These are phyloP conservation scores for Hymenoscyphus repandus DNA, from an alignment of 2,329 filamentous ascomycete species.

Conservation along the genomic window DNA sequence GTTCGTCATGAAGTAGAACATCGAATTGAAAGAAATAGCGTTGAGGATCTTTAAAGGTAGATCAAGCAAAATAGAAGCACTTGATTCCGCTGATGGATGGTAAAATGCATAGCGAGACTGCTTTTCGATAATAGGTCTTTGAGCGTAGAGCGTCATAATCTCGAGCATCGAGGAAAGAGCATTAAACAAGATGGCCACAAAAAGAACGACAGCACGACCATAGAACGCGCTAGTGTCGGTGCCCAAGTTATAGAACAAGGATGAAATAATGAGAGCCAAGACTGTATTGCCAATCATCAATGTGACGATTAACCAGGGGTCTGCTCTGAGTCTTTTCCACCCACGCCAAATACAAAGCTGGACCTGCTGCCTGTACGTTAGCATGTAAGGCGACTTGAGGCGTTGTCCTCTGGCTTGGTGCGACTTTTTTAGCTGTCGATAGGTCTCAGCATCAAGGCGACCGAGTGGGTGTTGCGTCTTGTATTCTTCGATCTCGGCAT, in stretches of 20 bases:
- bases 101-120: conserved; percentile 85
- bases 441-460: conserved; percentile 29
- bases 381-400: conserved; percentile 69
- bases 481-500: conserved; percentile 46
- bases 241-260: conserved; percentile 56
- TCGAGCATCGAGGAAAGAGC: conserved; percentile 50
- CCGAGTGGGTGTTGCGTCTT: conserved; percentile 34
- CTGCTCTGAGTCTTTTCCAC: conserved; percentile 65
- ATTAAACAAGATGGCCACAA: conserved; percentile 62
- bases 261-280: conserved; percentile 57
- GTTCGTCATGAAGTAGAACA: conserved; percentile 82
- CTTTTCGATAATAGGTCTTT: conserved; percentile 57
- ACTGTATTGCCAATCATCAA: conserved; percentile 26
- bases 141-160: conserved; percentile 55
- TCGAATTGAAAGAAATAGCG: conserved; percentile 69
- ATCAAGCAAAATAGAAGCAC: conserved; percentile 80
- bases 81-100: conserved; percentile 80
- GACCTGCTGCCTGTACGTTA: conserved; percentile 72
- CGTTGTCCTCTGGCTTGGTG: conserved; percentile 49
- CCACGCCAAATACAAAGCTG: conserved; percentile 74
- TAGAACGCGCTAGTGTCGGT: conserved; percentile 51
- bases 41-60: conserved; percentile 76
- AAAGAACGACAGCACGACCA: conserved; percentile 54
- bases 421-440: conserved; percentile 30
- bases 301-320: conserved; percentile 7